A percentile compares a stretch with the other conserved stretches of the same genome.
These are phyloP conservation scores for Cyclotella sp. DNA, from an alignment of 108 stramenopile species.

Conservation along the genomic window DNA sequence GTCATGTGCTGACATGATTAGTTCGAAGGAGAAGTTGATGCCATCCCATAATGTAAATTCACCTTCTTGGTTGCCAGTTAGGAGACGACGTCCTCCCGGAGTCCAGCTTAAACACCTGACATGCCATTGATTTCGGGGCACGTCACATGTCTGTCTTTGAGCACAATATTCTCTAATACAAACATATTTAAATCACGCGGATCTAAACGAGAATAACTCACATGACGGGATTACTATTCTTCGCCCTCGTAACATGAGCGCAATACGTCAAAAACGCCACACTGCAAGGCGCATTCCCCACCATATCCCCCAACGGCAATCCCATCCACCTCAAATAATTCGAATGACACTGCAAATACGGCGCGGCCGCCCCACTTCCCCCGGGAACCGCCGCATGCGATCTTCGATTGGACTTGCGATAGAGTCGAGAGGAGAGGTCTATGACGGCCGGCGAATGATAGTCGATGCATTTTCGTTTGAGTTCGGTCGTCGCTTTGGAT, in stretches of 20 bases:
- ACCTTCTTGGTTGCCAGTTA: conserved; percentile 90
- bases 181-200: background rate
- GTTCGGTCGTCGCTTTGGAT: conserved; percentile 26
- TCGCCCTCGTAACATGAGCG: conserved; percentile 87
- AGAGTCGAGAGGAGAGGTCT: conserved; percentile 78
- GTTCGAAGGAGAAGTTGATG: conserved; percentile 88
- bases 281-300: conserved; percentile 47
- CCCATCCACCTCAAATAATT: conserved; percentile 76
- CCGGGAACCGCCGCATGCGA: conserved; percentile 50
- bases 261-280: conserved; percentile 70
- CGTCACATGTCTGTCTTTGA: background rate
- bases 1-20: conserved; percentile 90
- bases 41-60: conserved; percentile 96
- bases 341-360: conserved; percentile 79
- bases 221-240: conserved; percentile 87
- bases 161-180: background rate
- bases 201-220: conserved; percentile 21
- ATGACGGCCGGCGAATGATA: conserved; percentile 80
- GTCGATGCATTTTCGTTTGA: conserved; percentile 84
- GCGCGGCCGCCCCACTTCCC: conserved; percentile 22
- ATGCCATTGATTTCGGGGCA: background rate
- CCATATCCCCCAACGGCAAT: conserved; percentile 61
- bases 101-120: conserved; percentile 80
- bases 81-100: conserved; percentile 85
- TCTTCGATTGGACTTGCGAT: conserved; percentile 65